These are phyloP conservation scores for Trichoderma virens DNA, from an alignment of 495 filamentous ascomycete genomes.

Conservation along the genomic window DNA sequence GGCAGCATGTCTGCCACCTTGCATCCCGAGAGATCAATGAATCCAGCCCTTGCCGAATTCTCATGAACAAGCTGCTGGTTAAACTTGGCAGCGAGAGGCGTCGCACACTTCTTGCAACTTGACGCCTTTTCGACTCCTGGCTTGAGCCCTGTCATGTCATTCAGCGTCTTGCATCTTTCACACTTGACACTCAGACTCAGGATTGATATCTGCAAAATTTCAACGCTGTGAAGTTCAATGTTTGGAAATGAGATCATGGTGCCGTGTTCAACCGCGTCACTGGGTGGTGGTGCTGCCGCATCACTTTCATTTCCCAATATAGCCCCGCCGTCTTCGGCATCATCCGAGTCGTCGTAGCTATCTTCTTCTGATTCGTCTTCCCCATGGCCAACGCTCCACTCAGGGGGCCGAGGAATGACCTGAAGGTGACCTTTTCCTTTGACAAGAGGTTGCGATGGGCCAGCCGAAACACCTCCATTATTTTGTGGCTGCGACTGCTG, in stretches of 20 bases:
- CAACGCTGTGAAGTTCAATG: conserved; percentile 72
- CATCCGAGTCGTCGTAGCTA: conserved; percentile 29
- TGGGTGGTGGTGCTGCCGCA: conserved; percentile 23
- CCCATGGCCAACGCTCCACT: conserved; percentile 55
- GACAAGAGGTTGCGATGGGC: background rate
- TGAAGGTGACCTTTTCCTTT: conserved; percentile 54
- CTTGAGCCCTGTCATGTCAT: conserved; percentile 63
- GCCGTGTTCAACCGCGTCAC: conserved; percentile 45
- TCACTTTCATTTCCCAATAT: conserved; percentile 30
- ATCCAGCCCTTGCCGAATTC: conserved; percentile 69
- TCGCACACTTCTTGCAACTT: conserved; percentile 73
- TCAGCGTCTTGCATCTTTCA: conserved; percentile 70
- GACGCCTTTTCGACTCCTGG: conserved; percentile 30
- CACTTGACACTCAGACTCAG: conserved; percentile 75
- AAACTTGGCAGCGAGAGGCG: conserved; percentile 58
- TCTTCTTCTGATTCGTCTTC: conserved; percentile 39
- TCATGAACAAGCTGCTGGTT: conserved; percentile 70
- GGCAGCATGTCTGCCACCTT: conserved; percentile 69
- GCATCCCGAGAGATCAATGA: conserved; percentile 75
- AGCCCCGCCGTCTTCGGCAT: conserved; percentile 33
- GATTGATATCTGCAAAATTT: conserved; percentile 63
- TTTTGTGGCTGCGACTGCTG: conserved; percentile 5
- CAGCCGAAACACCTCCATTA: conserved; percentile 16
- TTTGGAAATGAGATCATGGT: conserved; percentile 77
- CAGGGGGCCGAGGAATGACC: conserved; percentile 72